phyloP scores from a whole-genome alignment of 1,284 basidiomycete species.

The Puccinia coronata region DNA sequence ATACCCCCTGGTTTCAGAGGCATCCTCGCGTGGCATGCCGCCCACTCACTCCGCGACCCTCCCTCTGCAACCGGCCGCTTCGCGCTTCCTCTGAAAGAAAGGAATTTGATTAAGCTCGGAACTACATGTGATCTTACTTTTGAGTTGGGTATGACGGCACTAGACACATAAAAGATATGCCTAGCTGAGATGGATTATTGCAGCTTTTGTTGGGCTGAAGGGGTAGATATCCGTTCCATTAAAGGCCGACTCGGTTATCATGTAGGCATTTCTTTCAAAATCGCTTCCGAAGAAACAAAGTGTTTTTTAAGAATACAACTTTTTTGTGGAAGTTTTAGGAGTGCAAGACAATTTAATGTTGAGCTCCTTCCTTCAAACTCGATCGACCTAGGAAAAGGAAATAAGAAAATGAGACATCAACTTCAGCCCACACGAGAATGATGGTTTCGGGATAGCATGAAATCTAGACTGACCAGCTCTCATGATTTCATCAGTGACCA shows the following conservation, averaged over 20 bases:
- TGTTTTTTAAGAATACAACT: conserved; percentile 8
- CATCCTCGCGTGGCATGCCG: too few relatives aligned
- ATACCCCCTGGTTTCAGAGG: too few relatives aligned
- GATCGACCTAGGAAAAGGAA: conserved; percentile 40
- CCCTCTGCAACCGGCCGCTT: too few relatives aligned
- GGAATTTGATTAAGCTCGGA: too few relatives aligned
- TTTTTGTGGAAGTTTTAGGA: not conserved
- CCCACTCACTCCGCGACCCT: too few relatives aligned
- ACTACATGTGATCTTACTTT: too few relatives aligned
- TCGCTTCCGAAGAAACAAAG: conserved; percentile 7
- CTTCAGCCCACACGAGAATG: not conserved
- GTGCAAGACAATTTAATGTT: conserved; percentile 22
- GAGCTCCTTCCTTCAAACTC: conserved; percentile 48
- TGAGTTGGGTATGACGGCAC: too few relatives aligned
- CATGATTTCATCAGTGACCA: conserved; percentile 61
- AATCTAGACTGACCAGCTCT: conserved; percentile 68
- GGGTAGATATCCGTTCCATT: not conserved
- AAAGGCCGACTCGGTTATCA: not conserved
- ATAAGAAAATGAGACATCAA: not conserved
- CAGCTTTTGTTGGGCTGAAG: too few relatives aligned
- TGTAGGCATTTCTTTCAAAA: conserved; percentile 6
- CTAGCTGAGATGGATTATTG: too few relatives aligned
- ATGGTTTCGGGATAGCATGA: not conserved
- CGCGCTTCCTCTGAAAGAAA: too few relatives aligned
- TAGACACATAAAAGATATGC: too few relatives aligned